Evolutionary conservation across 257 asterid genomes (phyloP).

Genomic region (Mitragyna speciosa): DNA sequence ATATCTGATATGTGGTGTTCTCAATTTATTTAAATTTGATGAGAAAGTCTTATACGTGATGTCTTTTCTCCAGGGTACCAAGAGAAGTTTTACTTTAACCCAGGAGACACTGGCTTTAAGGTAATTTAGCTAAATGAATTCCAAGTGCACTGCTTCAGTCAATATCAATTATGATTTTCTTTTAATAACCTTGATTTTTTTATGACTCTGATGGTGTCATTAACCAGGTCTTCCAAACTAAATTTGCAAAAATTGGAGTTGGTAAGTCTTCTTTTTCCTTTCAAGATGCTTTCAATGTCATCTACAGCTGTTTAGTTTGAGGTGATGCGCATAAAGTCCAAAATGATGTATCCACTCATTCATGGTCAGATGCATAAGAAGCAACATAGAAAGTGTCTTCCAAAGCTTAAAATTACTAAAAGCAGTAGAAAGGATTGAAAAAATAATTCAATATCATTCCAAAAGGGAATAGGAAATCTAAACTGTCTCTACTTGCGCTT

Average conservation of each 20-base stretch:
- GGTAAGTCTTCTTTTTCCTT: conserved; percentile 50
- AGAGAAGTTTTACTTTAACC: conserved; percentile 96
- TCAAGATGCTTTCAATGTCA: background rate
- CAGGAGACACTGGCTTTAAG: conserved; percentile 98
- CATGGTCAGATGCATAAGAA: background rate
- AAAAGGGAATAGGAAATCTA: background rate
- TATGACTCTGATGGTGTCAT: conserved; percentile 19
- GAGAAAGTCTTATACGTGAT: background rate
- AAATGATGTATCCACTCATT: background rate
- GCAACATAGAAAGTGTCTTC: background rate
- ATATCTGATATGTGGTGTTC: conserved; percentile 9
- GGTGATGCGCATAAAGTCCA: background rate
- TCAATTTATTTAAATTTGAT: conserved; percentile 12
- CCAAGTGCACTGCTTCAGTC: conserved; percentile 15
- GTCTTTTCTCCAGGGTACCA: conserved; percentile 72
- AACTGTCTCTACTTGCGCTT: conserved; percentile 11
- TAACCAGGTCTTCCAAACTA: conserved; percentile 82
- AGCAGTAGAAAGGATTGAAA: background rate
- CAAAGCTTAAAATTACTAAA: background rate
- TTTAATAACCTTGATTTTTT: conserved; percentile 20
- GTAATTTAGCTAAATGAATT: conserved; percentile 32
- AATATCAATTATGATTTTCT: background rate
- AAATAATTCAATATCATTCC: conserved; percentile 3
- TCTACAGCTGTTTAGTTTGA: background rate
- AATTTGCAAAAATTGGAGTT: conserved; percentile 87